Evolutionary conservation across 2,329 filamentous ascomycete species (phyloP), one percentile per base, ranked within the genome.

Genomic region (Penicillium brasilianum): DNA sequence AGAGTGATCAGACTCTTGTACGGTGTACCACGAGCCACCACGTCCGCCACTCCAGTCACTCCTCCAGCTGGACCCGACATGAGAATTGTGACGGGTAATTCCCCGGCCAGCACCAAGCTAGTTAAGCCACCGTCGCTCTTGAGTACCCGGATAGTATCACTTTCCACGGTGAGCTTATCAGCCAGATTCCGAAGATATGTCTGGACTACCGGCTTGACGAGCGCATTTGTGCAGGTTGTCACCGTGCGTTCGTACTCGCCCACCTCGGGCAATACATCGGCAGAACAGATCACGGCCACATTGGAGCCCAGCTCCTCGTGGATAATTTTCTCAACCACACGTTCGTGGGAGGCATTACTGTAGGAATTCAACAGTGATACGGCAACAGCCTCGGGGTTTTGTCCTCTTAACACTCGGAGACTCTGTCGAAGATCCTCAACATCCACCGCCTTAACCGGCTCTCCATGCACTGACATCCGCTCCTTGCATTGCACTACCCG

Each of bases 31-130:
- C 76, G 78, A 9, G 81, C 74, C 1, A 83, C 76, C 10, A 80
- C 72, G 63, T 83, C 80, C 10, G 79, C 79, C 8, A 82, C 80
- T 16, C 80, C 81, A 50, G 79, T 79, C 10, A 81, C 81, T n/a
- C 81, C 81, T 41, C 81, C 81, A n/a, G 81, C 81, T 1, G 81
- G 81, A 0, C 81, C 81, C 28, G 80, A 82, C 80, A 83, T 83
- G 16, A 83, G 69, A 36, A 83, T 79, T 53, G 79, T 80, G n/a
- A 83, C 81, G 0, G 81, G 81, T 1, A 81, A 66, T 55, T 83
- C 76, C 0, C 77, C 78, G 1, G 81, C 81, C 14, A 82, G 71
- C 2, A 75, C 71, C 2, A 82, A 66, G 14, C 80, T 81, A 0
- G 80, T 83, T 51, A 83, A 66, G 5, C 81, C 81, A 6, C 81